phyloP scores from a whole-genome alignment of 2,329 filamentous ascomycete species.

The Leptographium galeiforme region DNA sequence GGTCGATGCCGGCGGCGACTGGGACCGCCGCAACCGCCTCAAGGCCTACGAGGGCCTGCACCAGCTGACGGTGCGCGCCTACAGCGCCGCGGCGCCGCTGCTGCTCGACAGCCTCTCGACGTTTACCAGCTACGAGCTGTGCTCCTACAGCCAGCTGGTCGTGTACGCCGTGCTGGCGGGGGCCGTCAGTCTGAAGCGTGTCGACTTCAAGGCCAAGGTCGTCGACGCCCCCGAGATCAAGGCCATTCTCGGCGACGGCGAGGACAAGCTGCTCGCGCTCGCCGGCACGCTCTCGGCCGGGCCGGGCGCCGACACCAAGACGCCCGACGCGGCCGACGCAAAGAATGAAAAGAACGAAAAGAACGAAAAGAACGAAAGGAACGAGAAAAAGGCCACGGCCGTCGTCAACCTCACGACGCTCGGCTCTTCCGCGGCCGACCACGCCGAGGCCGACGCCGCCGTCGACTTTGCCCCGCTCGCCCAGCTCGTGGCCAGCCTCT shows the following conservation, averaged over 20 bases:
- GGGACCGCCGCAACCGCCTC: conserved; percentile 93
- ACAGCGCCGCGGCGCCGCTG: conserved; percentile 78
- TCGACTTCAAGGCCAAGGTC: conserved; percentile 98
- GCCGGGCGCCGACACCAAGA: conserved; percentile 66
- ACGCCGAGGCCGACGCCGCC: conserved; percentile 65
- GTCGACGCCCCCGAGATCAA: conserved; percentile 98
- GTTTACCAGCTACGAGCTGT: conserved; percentile 97
- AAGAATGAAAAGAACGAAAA: conserved; percentile 22
- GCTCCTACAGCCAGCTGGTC: conserved; percentile 88
- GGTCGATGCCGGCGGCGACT: conserved; percentile 91
- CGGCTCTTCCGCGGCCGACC: conserved; percentile 47
- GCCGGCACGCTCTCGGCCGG: conserved; percentile 71
- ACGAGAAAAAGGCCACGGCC: conserved; percentile 30
- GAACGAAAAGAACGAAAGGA: too few relatives aligned
- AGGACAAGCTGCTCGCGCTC: conserved; percentile 75
- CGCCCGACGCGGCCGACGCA: conserved; percentile 45
- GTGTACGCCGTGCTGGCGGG: conserved; percentile 93
- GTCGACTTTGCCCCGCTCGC: conserved; percentile 84
- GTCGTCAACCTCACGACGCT: conserved; percentile 82
- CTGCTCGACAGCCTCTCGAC: conserved; percentile 95
- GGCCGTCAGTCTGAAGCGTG: conserved; percentile 84
- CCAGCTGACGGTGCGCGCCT: conserved; percentile 80
- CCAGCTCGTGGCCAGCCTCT: conserved; percentile 78
- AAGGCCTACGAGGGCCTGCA: conserved; percentile 98
- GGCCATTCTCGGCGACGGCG: conserved; percentile 80